Evolutionary conservation across 352 stramenopile species (phyloP).

Genomic region (Phytophthora sojae): DNA sequence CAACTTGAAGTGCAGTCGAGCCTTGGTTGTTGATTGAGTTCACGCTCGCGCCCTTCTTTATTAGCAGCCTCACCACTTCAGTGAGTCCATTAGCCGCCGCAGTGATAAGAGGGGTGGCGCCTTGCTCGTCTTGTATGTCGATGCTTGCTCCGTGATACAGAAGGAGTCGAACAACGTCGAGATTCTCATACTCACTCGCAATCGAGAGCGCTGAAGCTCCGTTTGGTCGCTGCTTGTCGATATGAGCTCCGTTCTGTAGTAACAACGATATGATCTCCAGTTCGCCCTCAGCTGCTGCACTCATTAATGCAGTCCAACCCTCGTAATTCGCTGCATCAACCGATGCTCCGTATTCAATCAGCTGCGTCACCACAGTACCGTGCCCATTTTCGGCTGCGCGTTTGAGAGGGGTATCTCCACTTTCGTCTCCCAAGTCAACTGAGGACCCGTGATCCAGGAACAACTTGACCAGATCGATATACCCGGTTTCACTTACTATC

Average conservation of each 20-base stretch:
- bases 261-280: not conserved
- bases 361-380: not conserved
- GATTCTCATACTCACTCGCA: constrained; percentile 4
- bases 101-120: constrained; percentile 5
- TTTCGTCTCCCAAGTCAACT: not conserved
- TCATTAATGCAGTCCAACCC: not conserved
- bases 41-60: constrained; percentile 9
- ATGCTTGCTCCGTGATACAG: constrained; percentile 9
- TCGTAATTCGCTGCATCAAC: not conserved
- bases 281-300: not conserved
- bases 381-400: not conserved
- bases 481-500: not conserved
- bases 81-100: constrained; percentile 7
- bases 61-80: constrained; percentile 4
- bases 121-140: constrained; percentile 10
- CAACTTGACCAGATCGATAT: not conserved
- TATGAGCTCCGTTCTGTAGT: constrained; percentile 6
- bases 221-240: constrained; percentile 10
- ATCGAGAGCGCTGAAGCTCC: constrained; percentile 5
- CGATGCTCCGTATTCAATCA: not conserved
- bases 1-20: constrained; percentile 9
- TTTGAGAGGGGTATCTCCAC: not conserved
- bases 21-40: constrained; percentile 6
- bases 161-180: constrained; percentile 3
- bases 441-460: not conserved